Conservation (phyloP, 2,329 filamentous ascomycete genomes). For the Penicillium frequentans region DNA sequence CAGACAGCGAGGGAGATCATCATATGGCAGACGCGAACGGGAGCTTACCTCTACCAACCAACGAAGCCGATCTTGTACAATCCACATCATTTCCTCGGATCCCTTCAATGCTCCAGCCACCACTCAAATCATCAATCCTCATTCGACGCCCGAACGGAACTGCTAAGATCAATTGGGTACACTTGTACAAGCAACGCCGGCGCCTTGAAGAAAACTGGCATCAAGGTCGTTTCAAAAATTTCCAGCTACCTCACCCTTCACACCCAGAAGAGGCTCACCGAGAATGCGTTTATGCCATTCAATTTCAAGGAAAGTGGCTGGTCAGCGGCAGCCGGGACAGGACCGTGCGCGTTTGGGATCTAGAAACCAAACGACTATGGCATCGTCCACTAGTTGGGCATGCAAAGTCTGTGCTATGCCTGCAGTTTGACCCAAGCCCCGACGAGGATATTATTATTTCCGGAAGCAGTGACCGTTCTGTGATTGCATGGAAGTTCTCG, state of each 20-base stretch:
- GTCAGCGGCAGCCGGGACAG: conserved; percentile 92
- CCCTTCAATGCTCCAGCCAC: conserved; percentile 15
- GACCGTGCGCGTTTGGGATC: conserved; percentile 85
- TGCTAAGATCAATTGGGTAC: conserved; percentile 80
- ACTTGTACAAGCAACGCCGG: conserved; percentile 84
- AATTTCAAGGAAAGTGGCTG: conserved; percentile 80
- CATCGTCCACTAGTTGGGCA: conserved; percentile 75
- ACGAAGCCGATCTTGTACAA: conserved; percentile 12
- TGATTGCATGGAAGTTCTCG: conserved; percentile 92
- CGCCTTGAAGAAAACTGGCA: conserved; percentile 91
- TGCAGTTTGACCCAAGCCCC: conserved; percentile 89
- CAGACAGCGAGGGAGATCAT: conserved; percentile 42
- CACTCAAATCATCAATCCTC: conserved; percentile 34
- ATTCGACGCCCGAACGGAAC: conserved; percentile 34
- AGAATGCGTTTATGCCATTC: conserved; percentile 93
- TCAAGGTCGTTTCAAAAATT: conserved; percentile 75
- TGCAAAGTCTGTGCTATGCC: conserved; percentile 81
- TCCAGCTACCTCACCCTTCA: conserved; percentile 83
- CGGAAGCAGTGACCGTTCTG: conserved; percentile 85
- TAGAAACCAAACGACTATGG: conserved; percentile 76
- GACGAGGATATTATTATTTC: conserved; percentile 92
- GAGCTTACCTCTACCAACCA: conserved; percentile 13
- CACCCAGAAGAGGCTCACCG: conserved; percentile 79
- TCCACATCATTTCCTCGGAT: conserved; percentile 10
- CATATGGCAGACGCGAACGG: conserved; percentile 45